Conservation (phyloP, 352 stramenopile species). For the Phytophthora vignae region DNA sequence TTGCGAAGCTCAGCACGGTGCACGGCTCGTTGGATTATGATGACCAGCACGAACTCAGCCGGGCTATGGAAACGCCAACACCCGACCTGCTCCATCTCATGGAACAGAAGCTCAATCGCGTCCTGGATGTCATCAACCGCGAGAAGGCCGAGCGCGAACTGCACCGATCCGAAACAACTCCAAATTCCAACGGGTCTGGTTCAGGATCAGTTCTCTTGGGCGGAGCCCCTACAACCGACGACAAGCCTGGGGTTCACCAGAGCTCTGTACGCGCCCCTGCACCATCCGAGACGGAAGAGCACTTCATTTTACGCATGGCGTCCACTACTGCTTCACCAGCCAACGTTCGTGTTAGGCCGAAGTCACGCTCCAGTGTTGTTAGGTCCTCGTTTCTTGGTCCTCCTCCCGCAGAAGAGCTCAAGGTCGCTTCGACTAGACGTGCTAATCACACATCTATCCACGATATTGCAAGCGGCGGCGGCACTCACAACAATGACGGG, state of each 20-base stretch:
- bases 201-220: constrained; percentile 31
- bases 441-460: constrained; percentile 21
- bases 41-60: constrained; percentile 74
- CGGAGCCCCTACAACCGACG: constrained; percentile 32
- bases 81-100: constrained; percentile 80
- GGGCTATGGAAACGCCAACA: constrained; percentile 73
- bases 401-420: constrained; percentile 31
- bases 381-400: constrained; percentile 39
- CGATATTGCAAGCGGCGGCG: constrained; percentile 25
- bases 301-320: constrained; percentile 89
- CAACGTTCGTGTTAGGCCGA: constrained; percentile 83
- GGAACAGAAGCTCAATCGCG: constrained; percentile 84
- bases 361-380: constrained; percentile 49
- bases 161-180: constrained; percentile 69
- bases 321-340: constrained; percentile 64
- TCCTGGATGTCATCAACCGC: constrained; percentile 86
- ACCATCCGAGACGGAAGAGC: constrained; percentile 78
- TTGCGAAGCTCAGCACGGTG: constrained; percentile 77
- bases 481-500: constrained; percentile 40
- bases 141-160: constrained; percentile 85
- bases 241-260: constrained; percentile 42
- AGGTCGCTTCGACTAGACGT: constrained; percentile 21
- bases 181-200: constrained; percentile 27
- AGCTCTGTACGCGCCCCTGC: constrained; percentile 60
- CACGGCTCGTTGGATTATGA: constrained; percentile 79